Conservation (phyloP, 768 basidiomycete species). For the Sarcodon sp. region DNA sequence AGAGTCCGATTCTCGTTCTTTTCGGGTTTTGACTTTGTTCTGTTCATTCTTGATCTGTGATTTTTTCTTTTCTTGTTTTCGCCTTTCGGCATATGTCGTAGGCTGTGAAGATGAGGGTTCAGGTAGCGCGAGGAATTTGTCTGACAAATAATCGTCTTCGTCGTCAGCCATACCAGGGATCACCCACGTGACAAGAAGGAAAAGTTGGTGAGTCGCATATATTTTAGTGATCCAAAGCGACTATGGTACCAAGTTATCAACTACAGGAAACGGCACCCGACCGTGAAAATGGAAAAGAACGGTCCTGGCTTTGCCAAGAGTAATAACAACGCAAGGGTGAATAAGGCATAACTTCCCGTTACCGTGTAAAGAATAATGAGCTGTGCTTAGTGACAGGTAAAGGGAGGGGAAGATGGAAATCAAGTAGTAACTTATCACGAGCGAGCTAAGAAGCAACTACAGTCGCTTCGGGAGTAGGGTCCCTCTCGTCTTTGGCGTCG, state of each 20-base stretch:
- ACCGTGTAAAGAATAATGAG: background rate
- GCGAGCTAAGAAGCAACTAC: conserved; percentile 1
- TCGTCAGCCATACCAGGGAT: conserved; percentile 43
- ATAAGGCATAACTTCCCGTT: background rate
- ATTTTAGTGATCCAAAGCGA: background rate
- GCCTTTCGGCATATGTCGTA: conserved; percentile 58
- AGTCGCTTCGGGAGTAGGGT: conserved; percentile 9
- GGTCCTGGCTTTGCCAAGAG: background rate
- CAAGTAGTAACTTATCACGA: background rate
- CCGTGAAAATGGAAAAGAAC: background rate
- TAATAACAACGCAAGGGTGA: background rate
- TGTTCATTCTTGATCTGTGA: conserved; percentile 54
- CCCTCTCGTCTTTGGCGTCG: conserved; percentile 25
- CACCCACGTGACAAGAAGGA: background rate
- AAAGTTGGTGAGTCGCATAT: background rate
- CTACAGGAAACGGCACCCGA: background rate
- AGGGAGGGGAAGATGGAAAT: background rate
- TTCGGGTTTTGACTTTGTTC: conserved; percentile 49
- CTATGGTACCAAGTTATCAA: background rate
- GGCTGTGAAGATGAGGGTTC: conserved; percentile 22
- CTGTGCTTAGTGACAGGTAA: background rate
- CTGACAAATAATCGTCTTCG: conserved; percentile 83
- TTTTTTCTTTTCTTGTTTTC: conserved; percentile 49
- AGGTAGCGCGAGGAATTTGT: conserved; percentile 57
- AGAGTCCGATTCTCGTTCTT: conserved; percentile 61